Percentiles rank a stretch among this genome's conserved stretches.
Evolutionary conservation across 805 yeast genomes (phyloP).

Genomic region (Candida insectalens): DNA sequence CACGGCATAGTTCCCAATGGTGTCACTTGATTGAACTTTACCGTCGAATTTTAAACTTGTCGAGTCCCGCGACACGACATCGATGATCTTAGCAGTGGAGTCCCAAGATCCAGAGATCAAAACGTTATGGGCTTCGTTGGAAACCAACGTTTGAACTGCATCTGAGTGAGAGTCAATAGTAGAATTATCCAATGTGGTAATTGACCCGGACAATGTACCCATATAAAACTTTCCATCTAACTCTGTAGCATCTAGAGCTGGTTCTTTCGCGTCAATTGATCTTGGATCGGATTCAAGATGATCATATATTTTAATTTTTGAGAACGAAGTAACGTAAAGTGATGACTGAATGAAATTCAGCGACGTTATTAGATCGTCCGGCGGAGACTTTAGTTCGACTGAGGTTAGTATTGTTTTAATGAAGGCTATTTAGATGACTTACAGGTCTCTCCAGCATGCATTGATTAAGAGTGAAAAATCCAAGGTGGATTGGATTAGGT

Average conservation of each 20-base stretch:
- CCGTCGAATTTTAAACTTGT: conserved; percentile 9
- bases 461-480: no score
- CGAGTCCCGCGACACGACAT: conserved; percentile 2
- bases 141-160: conserved; percentile 2
- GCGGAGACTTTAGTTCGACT: conserved; percentile 5
- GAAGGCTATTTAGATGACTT: background rate
- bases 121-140: conserved; percentile 12
- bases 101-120: conserved; percentile 55
- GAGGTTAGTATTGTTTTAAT: background rate
- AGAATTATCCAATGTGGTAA: no score
- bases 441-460: background rate
- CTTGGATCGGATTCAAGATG: no score
- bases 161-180: background rate
- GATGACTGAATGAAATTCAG: conserved; percentile 1
- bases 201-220: no score
- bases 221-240: no score
- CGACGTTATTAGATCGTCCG: conserved; percentile 6
- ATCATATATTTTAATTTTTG: no score
- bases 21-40: conserved; percentile 56
- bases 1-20: conserved; percentile 27
- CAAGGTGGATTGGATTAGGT: no score
- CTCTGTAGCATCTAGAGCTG: no score
- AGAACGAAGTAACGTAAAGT: conserved; percentile 5
- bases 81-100: conserved; percentile 10
- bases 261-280: no score